Percentiles rank a stretch among this genome's conserved stretches.
These are phyloP conservation scores for Rhizomucor miehei DNA, from an alignment of 371 early-diverging fungal species.

Conservation along the genomic window DNA sequence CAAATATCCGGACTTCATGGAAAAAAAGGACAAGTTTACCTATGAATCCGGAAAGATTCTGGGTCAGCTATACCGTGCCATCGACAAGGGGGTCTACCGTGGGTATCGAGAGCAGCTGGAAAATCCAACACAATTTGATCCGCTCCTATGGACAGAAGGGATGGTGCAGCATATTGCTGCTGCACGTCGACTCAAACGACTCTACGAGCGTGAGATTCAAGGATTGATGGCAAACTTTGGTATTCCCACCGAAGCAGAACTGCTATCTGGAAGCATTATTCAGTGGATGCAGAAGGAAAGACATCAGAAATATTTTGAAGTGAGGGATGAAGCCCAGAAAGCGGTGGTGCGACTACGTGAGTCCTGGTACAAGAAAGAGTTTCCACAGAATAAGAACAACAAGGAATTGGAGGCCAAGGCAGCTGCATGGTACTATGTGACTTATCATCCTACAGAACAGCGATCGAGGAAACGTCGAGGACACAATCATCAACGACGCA, in stretches of 20 bases:
- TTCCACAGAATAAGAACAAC: constrained; percentile 2
- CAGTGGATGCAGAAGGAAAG: constrained; percentile 21
- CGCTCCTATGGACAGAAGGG: constrained; percentile 42
- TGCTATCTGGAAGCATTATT: constrained; percentile 34
- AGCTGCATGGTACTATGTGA: constrained; percentile 71
- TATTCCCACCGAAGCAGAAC: constrained; percentile 45
- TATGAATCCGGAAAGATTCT: constrained; percentile 52
- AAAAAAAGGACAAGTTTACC: constrained; percentile 32
- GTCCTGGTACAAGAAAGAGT: constrained; percentile 1
- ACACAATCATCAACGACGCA: constrained; percentile 14
- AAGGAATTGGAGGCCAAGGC: constrained; percentile 48
- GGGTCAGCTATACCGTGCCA: constrained; percentile 51
- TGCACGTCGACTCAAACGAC: constrained; percentile 35
- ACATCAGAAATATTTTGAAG: constrained; percentile 4
- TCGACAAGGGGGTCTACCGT: constrained; percentile 13
- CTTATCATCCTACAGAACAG: constrained; percentile 48
- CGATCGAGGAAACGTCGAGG: neutral
- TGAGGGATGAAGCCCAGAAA: neutral
- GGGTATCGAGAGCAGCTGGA: neutral
- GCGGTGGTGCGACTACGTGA: constrained; percentile 5
- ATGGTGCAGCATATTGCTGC: constrained; percentile 52
- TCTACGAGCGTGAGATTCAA: constrained; percentile 51
- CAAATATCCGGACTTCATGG: constrained; percentile 22
- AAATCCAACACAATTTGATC: constrained; percentile 25
- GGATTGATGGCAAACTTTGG: constrained; percentile 60